Evolutionary conservation across 495 filamentous ascomycete species (phyloP).

Genomic region (Aspergillus steynii): DNA sequence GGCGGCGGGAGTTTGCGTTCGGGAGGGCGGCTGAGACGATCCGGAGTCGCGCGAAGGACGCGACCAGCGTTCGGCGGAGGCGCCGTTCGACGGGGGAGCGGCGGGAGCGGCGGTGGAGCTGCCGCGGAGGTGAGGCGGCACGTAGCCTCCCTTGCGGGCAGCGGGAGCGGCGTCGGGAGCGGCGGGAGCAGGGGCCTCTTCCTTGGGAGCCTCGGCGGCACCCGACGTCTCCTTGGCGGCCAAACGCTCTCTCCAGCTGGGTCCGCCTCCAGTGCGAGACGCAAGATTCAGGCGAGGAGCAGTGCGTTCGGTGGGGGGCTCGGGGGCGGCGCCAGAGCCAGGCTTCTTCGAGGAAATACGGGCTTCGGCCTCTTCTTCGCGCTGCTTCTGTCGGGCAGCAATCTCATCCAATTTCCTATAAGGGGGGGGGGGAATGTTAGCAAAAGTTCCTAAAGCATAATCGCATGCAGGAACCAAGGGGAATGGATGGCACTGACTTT

Average conservation of each 20-base stretch:
- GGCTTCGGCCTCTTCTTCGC: slow-evolving; percentile 69
- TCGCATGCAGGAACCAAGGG: slow-evolving; percentile 5
- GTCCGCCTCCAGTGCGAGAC: slow-evolving; percentile 53
- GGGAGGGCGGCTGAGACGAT: slow-evolving; percentile 26
- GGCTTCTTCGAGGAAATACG: slow-evolving; percentile 36
- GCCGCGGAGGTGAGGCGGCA: slow-evolving; percentile 50
- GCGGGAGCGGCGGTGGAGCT: slow-evolving; percentile 35
- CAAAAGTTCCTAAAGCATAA: too few relatives aligned
- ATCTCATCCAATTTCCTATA: slow-evolving; percentile 64
- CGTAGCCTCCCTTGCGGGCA: slow-evolving; percentile 46
- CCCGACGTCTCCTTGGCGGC: slow-evolving; percentile 59
- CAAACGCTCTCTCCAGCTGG: slow-evolving; percentile 83
- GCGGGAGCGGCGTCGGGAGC: slow-evolving; percentile 23
- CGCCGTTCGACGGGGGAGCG: slow-evolving; percentile 30
- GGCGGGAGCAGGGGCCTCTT: slow-evolving; percentile 23
- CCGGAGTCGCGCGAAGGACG: slow-evolving; percentile 41
- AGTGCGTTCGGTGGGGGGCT: slow-evolving; percentile 52
- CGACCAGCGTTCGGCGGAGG: slow-evolving; percentile 40
- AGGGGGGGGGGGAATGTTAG: too few relatives aligned
- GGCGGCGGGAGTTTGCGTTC: slow-evolving; percentile 29
- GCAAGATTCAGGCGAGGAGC: slow-evolving; percentile 69
- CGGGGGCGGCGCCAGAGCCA: slow-evolving; percentile 14
- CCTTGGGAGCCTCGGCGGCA: slow-evolving; percentile 28
- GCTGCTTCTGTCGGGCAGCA: slow-evolving; percentile 63
- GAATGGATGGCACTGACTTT: slow-evolving; percentile 51